A percentile compares a stretch with the other conserved stretches of the same genome.
Evolutionary conservation across 352 stramenopile genomes (phyloP).

Genomic region (Globisporangium recalcitrans): DNA sequence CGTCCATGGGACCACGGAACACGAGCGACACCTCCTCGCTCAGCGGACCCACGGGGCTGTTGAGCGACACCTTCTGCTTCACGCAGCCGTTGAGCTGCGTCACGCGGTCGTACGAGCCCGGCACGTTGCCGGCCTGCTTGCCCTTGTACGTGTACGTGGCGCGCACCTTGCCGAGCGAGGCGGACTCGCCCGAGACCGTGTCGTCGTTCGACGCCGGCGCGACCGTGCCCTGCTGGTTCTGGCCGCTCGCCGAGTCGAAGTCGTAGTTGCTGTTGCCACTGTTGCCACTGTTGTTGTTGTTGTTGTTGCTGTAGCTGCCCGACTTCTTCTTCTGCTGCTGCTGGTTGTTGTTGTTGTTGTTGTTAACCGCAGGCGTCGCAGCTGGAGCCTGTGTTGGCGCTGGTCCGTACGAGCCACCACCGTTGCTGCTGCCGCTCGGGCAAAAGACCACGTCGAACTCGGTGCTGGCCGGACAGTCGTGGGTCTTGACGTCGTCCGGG

Average conservation of each 20-base stretch:
- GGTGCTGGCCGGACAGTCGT: conserved; percentile 35
- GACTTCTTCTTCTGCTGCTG: background rate
- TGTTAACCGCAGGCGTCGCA: background rate
- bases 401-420: background rate
- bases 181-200: background rate
- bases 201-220: conserved; percentile 9
- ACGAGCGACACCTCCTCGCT: conserved; percentile 54
- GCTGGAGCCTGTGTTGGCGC: conserved; percentile 6
- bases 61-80: conserved; percentile 32
- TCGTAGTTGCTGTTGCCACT: conserved; percentile 11
- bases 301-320: background rate
- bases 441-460: conserved; percentile 58
- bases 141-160: conserved; percentile 46
- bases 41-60: conserved; percentile 51
- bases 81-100: conserved; percentile 31
- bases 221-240: conserved; percentile 12
- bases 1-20: conserved; percentile 51
- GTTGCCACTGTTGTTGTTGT: conserved; percentile 5
- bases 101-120: conserved; percentile 49
- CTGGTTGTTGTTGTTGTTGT: background rate
- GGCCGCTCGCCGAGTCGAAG: background rate
- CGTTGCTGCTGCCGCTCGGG: conserved; percentile 14
- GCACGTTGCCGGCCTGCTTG: conserved; percentile 41
- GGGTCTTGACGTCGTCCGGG: conserved; percentile 67
- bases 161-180: conserved; percentile 28